Percentiles rank a stretch among this genome's conserved stretches.
These are phyloP conservation scores for Vaccinium macrocarpon DNA, from an alignment of 148 eudicot species.

Conservation along the genomic window DNA sequence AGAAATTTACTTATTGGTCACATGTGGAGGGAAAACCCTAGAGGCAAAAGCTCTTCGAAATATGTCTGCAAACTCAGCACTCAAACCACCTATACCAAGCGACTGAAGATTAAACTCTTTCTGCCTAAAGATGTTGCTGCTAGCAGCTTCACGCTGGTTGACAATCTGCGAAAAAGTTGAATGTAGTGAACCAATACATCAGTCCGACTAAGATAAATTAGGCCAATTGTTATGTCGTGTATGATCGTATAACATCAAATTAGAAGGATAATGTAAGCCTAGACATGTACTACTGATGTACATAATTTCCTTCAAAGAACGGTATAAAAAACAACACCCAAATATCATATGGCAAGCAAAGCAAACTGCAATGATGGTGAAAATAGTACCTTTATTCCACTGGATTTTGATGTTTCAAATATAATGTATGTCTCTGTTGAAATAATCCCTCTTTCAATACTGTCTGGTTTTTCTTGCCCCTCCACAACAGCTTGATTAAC, in stretches of 20 bases:
- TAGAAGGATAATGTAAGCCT: background rate
- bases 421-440: slow-evolving; percentile 77
- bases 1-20: slow-evolving; percentile 70
- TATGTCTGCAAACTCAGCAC: slow-evolving; percentile 94
- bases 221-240: background rate
- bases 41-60: slow-evolving; percentile 99
- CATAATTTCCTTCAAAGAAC: background rate
- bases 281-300: no score
- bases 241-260: background rate
- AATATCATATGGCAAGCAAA: slow-evolving; percentile 4
- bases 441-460: slow-evolving; percentile 75
- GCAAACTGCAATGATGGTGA: background rate
- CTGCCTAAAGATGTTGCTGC: slow-evolving; percentile 87
- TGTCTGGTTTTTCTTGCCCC: slow-evolving; percentile 56
- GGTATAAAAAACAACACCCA: background rate
- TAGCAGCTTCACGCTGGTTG: slow-evolving; percentile 94
- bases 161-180: slow-evolving; percentile 45
- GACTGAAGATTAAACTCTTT: slow-evolving; percentile 90
- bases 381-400: slow-evolving; percentile 75
- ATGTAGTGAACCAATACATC: background rate
- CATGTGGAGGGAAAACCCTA: slow-evolving; percentile 95
- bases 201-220: slow-evolving; percentile 6
- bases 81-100: slow-evolving; percentile 91
- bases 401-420: slow-evolving; percentile 76
- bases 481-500: slow-evolving; percentile 80